A percentile compares a stretch with the other conserved stretches of the same genome.
Evolutionary conservation across 2,329 filamentous ascomycete genomes (phyloP).

Genomic region (Aspergillus quadricinctus): DNA sequence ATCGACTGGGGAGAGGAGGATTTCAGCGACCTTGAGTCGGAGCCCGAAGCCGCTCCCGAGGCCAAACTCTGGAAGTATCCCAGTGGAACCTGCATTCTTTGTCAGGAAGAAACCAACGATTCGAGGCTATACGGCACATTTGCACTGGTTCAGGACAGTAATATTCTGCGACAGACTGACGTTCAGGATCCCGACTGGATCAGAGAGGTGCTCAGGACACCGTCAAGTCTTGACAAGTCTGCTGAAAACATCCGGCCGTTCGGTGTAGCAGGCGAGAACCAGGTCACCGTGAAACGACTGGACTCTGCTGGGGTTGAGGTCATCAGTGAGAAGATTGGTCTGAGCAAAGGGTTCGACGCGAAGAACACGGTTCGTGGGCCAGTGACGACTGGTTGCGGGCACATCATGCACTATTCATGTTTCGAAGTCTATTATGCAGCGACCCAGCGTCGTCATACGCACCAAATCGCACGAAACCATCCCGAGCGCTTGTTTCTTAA

Average conservation of each 20-base stretch:
- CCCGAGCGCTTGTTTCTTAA: slow-evolving; percentile 74
- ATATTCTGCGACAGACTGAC: slow-evolving; percentile 81
- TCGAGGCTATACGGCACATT: slow-evolving; percentile 88
- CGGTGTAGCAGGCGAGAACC: slow-evolving; percentile 84
- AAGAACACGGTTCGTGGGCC: slow-evolving; percentile 65
- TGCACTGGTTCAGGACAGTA: slow-evolving; percentile 80
- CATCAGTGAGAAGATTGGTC: slow-evolving; percentile 68
- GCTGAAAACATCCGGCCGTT: slow-evolving; percentile 82
- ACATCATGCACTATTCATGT: slow-evolving; percentile 97
- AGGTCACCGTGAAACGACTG: slow-evolving; percentile 69
- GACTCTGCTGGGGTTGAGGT: slow-evolving; percentile 68
- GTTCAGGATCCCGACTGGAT: slow-evolving; percentile 78
- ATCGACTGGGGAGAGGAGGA: slow-evolving; percentile 87
- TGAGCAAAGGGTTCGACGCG: slow-evolving; percentile 84
- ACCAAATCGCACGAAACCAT: slow-evolving; percentile 92
- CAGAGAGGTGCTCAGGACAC: slow-evolving; percentile 73
- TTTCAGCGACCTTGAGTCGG: slow-evolving; percentile 58
- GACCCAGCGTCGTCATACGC: slow-evolving; percentile 75
- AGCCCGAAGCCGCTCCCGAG: slow-evolving; percentile 51
- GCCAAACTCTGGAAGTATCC: slow-evolving; percentile 87
- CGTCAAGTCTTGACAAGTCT: slow-evolving; percentile 76
- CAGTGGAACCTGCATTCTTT: slow-evolving; percentile 87
- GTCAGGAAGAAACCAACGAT: slow-evolving; percentile 93
- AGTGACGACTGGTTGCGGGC: slow-evolving; percentile 85
- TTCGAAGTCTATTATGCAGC: slow-evolving; percentile 89